phyloP scores from a whole-genome alignment of 169 alveolate genomes.

The Neospora caninum region DNA sequence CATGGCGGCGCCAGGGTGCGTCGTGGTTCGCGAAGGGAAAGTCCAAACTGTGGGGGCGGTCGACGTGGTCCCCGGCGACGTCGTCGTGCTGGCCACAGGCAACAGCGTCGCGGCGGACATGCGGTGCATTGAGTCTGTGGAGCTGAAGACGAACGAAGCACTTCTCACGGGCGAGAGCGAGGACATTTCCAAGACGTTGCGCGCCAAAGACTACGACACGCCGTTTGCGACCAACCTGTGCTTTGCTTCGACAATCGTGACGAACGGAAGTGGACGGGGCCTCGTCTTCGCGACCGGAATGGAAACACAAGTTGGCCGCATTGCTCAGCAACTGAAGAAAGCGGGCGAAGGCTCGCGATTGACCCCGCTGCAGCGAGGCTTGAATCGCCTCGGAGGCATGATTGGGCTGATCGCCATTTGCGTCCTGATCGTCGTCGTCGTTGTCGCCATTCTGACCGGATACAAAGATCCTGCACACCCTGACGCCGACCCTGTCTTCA shows the following conservation, averaged over 20 bases:
- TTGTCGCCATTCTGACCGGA: slow-evolving; percentile 82
- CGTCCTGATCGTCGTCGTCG: slow-evolving; percentile 78
- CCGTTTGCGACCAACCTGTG: slow-evolving; percentile 90
- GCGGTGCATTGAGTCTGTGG: slow-evolving; percentile 89
- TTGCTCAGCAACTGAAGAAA: slow-evolving; percentile 91
- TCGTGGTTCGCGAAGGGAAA: slow-evolving; percentile 84
- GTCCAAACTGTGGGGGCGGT: slow-evolving; percentile 82
- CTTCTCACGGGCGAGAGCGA: slow-evolving; percentile 92
- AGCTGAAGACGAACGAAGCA: slow-evolving; percentile 93
- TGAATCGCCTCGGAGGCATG: slow-evolving; percentile 86
- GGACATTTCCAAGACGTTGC: slow-evolving; percentile 84
- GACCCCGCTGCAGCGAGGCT: slow-evolving; percentile 86
- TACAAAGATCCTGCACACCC: slow-evolving; percentile 90
- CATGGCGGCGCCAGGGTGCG: slow-evolving; percentile 90
- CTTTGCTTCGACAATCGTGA: slow-evolving; percentile 93
- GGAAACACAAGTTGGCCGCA: slow-evolving; percentile 89
- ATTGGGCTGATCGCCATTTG: slow-evolving; percentile 84
- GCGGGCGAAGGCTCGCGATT: slow-evolving; percentile 74
- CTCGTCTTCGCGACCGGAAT: slow-evolving; percentile 91
- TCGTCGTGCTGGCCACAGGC: slow-evolving; percentile 90
- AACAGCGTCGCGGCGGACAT: slow-evolving; percentile 95
- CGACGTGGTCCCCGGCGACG: slow-evolving; percentile 94
- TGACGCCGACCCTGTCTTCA: slow-evolving; percentile 76
- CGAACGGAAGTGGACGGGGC: slow-evolving; percentile 92
- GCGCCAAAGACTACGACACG: slow-evolving; percentile 79